phyloP scores from a whole-genome alignment of 805 yeast species.

The Peterozyma toletana region DNA sequence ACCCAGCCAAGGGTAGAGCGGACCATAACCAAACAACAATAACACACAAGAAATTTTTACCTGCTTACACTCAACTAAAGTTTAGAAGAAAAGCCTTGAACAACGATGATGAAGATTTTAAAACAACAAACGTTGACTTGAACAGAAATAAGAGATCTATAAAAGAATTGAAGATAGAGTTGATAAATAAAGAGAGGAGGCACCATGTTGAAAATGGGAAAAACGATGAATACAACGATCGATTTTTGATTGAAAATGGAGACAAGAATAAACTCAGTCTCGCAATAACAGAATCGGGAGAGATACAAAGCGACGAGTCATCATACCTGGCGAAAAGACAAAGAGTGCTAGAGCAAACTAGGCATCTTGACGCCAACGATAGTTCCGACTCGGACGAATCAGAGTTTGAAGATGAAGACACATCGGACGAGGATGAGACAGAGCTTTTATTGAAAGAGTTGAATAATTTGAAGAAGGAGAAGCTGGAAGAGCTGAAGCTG shows the following conservation, averaged over 20 bases:
- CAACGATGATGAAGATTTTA: slow-evolving; percentile 33
- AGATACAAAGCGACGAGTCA: background rate
- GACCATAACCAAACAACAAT: slow-evolving; percentile 35
- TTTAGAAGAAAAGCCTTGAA: slow-evolving; percentile 25
- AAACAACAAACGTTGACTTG: slow-evolving; percentile 3
- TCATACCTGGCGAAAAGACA: slow-evolving; percentile 9
- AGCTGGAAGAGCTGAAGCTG: slow-evolving; percentile 12
- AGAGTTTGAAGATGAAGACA: slow-evolving; percentile 34
- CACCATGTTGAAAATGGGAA: background rate
- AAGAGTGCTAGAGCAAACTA: slow-evolving; percentile 11
- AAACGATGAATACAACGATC: background rate
- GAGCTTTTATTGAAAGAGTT: slow-evolving; percentile 23
- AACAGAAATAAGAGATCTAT: slow-evolving; percentile 12
- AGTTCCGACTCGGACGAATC: slow-evolving; percentile 17
- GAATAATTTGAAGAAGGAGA: slow-evolving; percentile 22
- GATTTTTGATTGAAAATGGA: slow-evolving; percentile 2
- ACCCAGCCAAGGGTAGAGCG: slow-evolving; percentile 51
- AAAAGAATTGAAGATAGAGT: slow-evolving; percentile 12
- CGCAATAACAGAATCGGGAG: background rate
- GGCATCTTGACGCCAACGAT: slow-evolving; percentile 3
- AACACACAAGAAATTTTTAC: slow-evolving; percentile 44
- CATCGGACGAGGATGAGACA: slow-evolving; percentile 2
- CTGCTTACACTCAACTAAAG: slow-evolving; percentile 50
- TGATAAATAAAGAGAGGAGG: slow-evolving; percentile 8
- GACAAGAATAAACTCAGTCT: background rate